phyloP scores from a whole-genome alignment of 768 basidiomycete genomes.

The Trametes gibbosa region DNA sequence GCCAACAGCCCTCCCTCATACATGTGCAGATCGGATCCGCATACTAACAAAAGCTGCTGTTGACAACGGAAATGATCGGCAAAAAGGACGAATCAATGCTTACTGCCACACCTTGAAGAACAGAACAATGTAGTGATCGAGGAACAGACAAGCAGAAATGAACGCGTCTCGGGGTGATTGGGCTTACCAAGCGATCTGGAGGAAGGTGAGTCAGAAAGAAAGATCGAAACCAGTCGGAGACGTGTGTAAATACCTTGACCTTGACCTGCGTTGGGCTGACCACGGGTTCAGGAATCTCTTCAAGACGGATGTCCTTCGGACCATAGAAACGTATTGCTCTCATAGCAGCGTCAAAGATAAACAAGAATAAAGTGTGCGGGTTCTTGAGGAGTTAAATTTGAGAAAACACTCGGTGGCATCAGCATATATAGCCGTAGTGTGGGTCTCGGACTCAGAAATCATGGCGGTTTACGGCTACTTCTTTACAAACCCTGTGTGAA shows the following conservation, averaged over 20 bases:
- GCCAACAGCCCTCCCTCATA: slow-evolving; percentile 11
- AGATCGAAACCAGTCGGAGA: too few relatives aligned
- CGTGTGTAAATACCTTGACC: slow-evolving; percentile 35
- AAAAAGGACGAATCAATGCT: neutral
- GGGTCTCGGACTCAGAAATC: too few relatives aligned
- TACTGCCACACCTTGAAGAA: slow-evolving; percentile 1
- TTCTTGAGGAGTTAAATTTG: too few relatives aligned
- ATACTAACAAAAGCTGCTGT: slow-evolving; percentile 31
- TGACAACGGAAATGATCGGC: neutral
- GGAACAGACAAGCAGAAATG: neutral
- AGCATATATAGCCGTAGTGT: too few relatives aligned
- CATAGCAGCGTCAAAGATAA: slow-evolving; percentile 28
- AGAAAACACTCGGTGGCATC: too few relatives aligned
- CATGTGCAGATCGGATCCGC: slow-evolving; percentile 43
- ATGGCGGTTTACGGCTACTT: too few relatives aligned
- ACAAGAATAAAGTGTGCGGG: too few relatives aligned
- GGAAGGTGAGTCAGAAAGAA: neutral
- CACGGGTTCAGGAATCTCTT: slow-evolving; percentile 39
- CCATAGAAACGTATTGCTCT: slow-evolving; percentile 46
- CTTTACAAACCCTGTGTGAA: too few relatives aligned
- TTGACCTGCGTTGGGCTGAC: slow-evolving; percentile 40
- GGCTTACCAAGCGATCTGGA: slow-evolving; percentile 13
- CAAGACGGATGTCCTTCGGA: slow-evolving; percentile 42
- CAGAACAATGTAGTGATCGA: neutral
- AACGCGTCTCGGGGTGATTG: too few relatives aligned